Base-by-base conservation (phyloP, 495 filamentous ascomycete species). In the Annulohypoxylon moriforme region DNA sequence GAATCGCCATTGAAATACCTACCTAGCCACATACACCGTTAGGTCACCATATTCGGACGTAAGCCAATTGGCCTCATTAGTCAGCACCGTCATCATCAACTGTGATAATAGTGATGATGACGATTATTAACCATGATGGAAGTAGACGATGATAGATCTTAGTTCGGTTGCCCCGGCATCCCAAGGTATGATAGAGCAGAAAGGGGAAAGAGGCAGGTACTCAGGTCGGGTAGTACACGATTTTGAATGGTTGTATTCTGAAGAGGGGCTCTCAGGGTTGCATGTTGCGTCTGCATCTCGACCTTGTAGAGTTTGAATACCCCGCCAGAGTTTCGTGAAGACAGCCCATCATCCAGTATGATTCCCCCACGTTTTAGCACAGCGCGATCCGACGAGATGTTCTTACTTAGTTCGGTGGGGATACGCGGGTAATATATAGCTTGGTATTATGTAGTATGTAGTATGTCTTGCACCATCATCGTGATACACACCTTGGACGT, bases 321-420 rank as follows among this genome's bases (percentile, higher is more conserved):
- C 75, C 75, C 73, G 68, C 75, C 44, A 76, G 52, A 55, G 64
- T 64, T 68, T 56, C 64, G 63, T 31, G 46, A 75, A 29, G 31
- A 67, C 24, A 67, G 29, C 75, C 69, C 73, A 68, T 74, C 69
- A 76, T 73, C 77, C 73, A 79, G 69, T 76, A 63, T 63, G 14
- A 71, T 74, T 76, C 68, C 77, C 76, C 79, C 79, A 78, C 76
- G 79, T 79, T 78, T 71, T 75, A 44, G 49, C 29, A 71, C 75
- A 69, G 68, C 47, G 68, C 70, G 71, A 73, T 66, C 70, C 69
- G 72, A 74, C 56, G 60, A 68, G 50, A 67, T 24, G 38, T 53
- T 64, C 63, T 56, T 52, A 52, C 66, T 56, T 71, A 67, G 57
- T 42, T 61, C 33, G 62, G 68, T 72, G 65, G 70, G 59, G 70